A percentile compares a stretch with the other conserved stretches of the same genome.
phyloP scores from a whole-genome alignment of 805 yeast genomes.

The Yamadazyma sp. region DNA sequence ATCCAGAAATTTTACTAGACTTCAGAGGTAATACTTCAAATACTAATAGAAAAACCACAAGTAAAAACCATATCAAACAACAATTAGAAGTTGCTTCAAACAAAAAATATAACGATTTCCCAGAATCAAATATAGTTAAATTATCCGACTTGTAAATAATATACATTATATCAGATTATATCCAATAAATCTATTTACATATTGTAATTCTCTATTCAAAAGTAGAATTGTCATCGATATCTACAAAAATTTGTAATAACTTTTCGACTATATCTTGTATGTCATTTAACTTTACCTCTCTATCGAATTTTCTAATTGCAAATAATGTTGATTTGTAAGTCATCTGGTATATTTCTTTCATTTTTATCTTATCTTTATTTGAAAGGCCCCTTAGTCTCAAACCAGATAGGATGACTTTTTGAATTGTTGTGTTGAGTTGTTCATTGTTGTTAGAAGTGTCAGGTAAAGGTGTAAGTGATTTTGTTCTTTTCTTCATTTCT shows the following conservation, averaged over 20 bases:
- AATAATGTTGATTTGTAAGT: conserved; percentile 36
- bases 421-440: conserved; percentile 31
- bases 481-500: conserved; percentile 18
- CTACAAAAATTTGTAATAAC: conserved; percentile 35
- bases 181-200: too few relatives aligned
- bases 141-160: conserved; percentile 21
- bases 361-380: conserved; percentile 30
- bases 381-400: conserved; percentile 39
- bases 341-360: conserved; percentile 41
- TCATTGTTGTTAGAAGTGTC: conserved; percentile 24
- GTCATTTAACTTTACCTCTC: conserved; percentile 23
- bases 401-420: conserved; percentile 37
- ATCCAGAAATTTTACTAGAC: conserved; percentile 38
- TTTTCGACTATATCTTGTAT: conserved; percentile 40
- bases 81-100: conserved; percentile 33
- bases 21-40: conserved; percentile 20
- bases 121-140: conserved; percentile 16
- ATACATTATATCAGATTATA: neutral
- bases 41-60: conserved; percentile 19
- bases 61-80: conserved; percentile 34
- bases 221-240: conserved; percentile 14
- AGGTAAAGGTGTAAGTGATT: conserved; percentile 16
- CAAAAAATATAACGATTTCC: conserved; percentile 14
- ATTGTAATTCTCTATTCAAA: conserved; percentile 2
- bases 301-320: conserved; percentile 32